Percentiles rank a stretch among this genome's conserved stretches.
Evolutionary conservation across 768 basidiomycete genomes (phyloP).

Genomic region (Russula earlei): DNA sequence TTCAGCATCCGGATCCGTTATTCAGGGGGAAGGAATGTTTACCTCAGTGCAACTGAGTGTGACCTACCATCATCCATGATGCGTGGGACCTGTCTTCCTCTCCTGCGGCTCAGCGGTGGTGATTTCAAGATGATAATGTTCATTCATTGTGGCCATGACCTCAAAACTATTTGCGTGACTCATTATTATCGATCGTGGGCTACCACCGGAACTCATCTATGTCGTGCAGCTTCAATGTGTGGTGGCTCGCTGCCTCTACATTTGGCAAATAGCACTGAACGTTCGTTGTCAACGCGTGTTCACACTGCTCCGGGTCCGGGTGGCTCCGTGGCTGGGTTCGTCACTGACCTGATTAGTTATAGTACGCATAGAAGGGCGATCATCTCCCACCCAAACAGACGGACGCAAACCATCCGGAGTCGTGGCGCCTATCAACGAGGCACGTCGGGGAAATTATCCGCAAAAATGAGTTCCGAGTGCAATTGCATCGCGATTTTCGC

Average conservation of each 20-base stretch:
- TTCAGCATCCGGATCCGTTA: too few species aligned
- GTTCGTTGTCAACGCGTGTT: not conserved
- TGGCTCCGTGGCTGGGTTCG: too few species aligned
- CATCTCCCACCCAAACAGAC: not conserved
- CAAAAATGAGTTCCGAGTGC: not conserved
- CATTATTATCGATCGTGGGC: conserved; percentile 14
- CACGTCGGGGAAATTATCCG: not conserved
- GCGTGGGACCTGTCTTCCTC: conserved; percentile 9
- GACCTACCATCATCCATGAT: not conserved
- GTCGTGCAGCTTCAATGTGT: not conserved
- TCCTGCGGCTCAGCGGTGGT: not conserved
- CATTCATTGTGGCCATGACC: not conserved
- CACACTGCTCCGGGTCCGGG: not conserved
- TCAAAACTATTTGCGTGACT: not conserved
- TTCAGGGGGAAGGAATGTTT: too few species aligned
- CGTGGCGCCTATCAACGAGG: conserved; percentile 8
- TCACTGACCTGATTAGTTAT: conserved; percentile 6
- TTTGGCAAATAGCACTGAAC: conserved; percentile 12
- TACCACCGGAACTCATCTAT: not conserved
- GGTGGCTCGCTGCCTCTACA: conserved; percentile 3
- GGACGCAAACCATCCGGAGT: not conserved
- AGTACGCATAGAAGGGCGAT: conserved; percentile 4
- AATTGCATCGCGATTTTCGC: conserved; percentile 1
- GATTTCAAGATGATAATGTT: conserved; percentile 2
- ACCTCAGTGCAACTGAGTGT: not conserved